These are phyloP conservation scores for Speleostelium caveatum DNA, from an alignment of 78 protist species.

Conservation along the genomic window DNA sequence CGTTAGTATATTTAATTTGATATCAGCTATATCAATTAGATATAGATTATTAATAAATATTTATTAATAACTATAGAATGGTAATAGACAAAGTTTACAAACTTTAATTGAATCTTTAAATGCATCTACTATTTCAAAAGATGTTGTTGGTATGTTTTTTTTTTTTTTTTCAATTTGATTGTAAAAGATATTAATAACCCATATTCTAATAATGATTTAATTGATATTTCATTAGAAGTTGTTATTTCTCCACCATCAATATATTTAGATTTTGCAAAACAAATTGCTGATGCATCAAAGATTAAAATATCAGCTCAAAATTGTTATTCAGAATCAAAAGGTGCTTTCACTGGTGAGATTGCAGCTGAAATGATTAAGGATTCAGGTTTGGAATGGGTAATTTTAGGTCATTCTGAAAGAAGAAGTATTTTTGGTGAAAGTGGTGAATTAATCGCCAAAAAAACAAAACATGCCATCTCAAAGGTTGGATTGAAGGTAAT, in stretches of 20 bases:
- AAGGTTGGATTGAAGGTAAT: slow-evolving; percentile 92
- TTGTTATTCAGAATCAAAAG: slow-evolving; percentile 72
- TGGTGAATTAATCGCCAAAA: slow-evolving; percentile 86
- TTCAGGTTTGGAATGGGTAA: slow-evolving; percentile 89
- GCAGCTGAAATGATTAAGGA: slow-evolving; percentile 83
- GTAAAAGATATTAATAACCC: not conserved
- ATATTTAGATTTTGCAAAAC: slow-evolving; percentile 40
- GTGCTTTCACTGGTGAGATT: slow-evolving; percentile 97
- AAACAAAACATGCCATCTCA: slow-evolving; percentile 85
- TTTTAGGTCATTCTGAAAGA: slow-evolving; percentile 99
- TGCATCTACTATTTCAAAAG: slow-evolving; percentile 11
- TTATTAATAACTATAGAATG: slow-evolving; percentile 15
- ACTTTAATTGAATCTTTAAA: slow-evolving; percentile 33
- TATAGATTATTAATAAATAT: not conserved
- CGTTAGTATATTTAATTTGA: slow-evolving; percentile 7
- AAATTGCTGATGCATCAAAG: slow-evolving; percentile 13
- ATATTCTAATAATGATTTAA: not conserved
- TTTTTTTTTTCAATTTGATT: not conserved
- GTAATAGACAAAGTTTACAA: slow-evolving; percentile 6
- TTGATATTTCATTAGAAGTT: slow-evolving; percentile 32
- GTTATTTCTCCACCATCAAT: slow-evolving; percentile 74
- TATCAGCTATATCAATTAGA: too few relatives aligned
- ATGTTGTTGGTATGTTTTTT: slow-evolving; percentile 37
- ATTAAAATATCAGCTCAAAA: slow-evolving; percentile 83
- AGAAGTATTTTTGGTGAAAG: slow-evolving; percentile 94